Evolutionary conservation across 345 rosid genomes (phyloP).

Genomic region (Angophora floribunda): DNA sequence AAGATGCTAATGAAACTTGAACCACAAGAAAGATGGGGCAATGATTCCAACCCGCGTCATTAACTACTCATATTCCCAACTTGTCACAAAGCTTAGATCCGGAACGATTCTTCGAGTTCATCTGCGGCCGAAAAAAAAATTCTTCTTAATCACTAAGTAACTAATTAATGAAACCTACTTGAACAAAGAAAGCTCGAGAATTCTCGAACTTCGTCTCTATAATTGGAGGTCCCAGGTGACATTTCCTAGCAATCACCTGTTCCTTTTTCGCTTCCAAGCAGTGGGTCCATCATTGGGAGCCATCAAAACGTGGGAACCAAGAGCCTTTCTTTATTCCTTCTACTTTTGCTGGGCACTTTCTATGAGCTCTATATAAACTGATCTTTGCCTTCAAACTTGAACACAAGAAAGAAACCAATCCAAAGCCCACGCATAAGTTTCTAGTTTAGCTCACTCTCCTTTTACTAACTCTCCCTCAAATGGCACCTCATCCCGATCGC

Average conservation of each 20-base stretch:
- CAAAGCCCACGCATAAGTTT: background rate
- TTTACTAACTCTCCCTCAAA: background rate
- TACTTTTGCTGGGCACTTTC: background rate
- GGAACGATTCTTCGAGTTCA: background rate
- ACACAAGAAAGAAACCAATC: background rate
- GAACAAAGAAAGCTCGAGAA: background rate
- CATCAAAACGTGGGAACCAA: background rate
- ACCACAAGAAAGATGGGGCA: background rate
- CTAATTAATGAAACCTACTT: background rate
- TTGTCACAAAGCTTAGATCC: background rate
- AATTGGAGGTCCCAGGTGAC: background rate
- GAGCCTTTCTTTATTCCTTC: background rate
- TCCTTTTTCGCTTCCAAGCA: background rate
- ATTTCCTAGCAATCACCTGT: background rate
- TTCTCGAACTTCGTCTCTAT: background rate
- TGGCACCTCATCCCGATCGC: background rate
- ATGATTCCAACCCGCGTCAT: background rate
- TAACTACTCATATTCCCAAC: background rate
- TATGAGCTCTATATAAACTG: background rate
- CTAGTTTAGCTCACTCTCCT: background rate
- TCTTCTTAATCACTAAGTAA: background rate
- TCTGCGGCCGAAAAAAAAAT: background rate
- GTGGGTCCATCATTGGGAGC: background rate
- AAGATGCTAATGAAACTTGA: background rate
- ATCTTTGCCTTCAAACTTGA: background rate